A percentile compares a stretch with the other conserved stretches of the same genome.
These are phyloP conservation scores for Lactarius sanguifluus DNA, from an alignment of 768 basidiomycete species.

Conservation along the genomic window DNA sequence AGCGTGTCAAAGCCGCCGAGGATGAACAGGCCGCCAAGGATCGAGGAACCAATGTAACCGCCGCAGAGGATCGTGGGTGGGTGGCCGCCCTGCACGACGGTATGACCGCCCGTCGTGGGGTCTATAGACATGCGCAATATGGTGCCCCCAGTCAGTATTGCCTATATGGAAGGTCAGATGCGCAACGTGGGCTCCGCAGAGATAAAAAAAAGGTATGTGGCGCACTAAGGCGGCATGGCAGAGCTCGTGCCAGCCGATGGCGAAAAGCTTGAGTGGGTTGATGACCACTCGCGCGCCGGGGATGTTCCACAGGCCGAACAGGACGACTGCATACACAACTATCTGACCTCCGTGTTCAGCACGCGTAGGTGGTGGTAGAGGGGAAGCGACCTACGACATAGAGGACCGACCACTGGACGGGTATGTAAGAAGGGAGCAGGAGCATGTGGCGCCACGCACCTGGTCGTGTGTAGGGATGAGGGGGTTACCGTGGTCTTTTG, in stretches of 20 bases:
- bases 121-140: slow-evolving; percentile 82
- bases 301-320: slow-evolving; percentile 87
- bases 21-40: slow-evolving; percentile 81
- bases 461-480: slow-evolving; percentile 25
- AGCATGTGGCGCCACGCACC: slow-evolving; percentile 19
- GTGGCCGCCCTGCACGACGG: slow-evolving; percentile 73
- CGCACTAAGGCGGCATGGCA: slow-evolving; percentile 78
- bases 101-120: slow-evolving; percentile 75
- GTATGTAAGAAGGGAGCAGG: neutral
- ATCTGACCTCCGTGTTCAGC: slow-evolving; percentile 47
- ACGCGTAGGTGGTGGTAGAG: slow-evolving; percentile 11
- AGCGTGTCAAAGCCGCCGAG: slow-evolving; percentile 86
- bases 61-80: slow-evolving; percentile 70
- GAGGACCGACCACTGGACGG: slow-evolving; percentile 62
- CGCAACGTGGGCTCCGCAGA: neutral
- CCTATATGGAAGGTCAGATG: slow-evolving; percentile 43
- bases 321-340: slow-evolving; percentile 81
- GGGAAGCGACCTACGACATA: slow-evolving; percentile 57
- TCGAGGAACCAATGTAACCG: slow-evolving; percentile 80
- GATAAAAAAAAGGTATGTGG: slow-evolving; percentile 23
- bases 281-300: slow-evolving; percentile 77
- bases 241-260: slow-evolving; percentile 87
- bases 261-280: slow-evolving; percentile 82
- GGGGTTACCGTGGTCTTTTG: slow-evolving; percentile 5
- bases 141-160: slow-evolving; percentile 74